Percentiles rank a stretch among this genome's conserved stretches.
phyloP scores from a whole-genome alignment of 768 basidiomycete genomes.

The Podaxis rugospora region DNA sequence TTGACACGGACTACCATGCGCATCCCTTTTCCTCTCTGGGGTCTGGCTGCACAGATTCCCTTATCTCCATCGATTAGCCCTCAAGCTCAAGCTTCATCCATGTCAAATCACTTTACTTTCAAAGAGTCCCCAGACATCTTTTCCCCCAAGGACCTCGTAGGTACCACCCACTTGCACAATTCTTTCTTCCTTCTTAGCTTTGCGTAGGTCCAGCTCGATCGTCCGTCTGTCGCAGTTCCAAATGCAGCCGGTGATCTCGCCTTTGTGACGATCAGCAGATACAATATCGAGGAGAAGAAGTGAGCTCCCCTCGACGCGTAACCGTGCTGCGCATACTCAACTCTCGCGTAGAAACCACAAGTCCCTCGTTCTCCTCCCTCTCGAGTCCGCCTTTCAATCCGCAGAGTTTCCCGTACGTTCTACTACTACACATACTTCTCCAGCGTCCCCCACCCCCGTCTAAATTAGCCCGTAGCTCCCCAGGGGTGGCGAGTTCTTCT shows the following conservation, averaged over 20 bases:
- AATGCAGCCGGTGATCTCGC: conserved; percentile 68
- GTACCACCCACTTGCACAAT: background rate
- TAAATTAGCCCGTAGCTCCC: conserved; percentile 33
- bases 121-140: conserved; percentile 57
- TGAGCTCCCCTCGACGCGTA: conserved; percentile 30
- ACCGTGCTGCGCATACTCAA: background rate
- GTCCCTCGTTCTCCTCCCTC: conserved; percentile 56
- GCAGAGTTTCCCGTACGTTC: conserved; percentile 50
- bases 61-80: conserved; percentile 27
- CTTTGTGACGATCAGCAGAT: conserved; percentile 61
- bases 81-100: conserved; percentile 14
- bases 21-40: conserved; percentile 49
- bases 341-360: conserved; percentile 56
- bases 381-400: conserved; percentile 46
- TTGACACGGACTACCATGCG: conserved; percentile 34
- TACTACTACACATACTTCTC: background rate
- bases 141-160: conserved; percentile 62
- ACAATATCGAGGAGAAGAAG: conserved; percentile 72
- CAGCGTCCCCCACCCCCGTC: background rate
- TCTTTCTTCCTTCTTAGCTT: background rate
- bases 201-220: conserved; percentile 48
- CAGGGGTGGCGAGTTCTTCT: conserved; percentile 73
- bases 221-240: conserved; percentile 63
- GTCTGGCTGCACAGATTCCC: conserved; percentile 52
- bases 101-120: conserved; percentile 43